Conservation (phyloP, 768 basidiomycete species). For the Podaxis carcinomalis region DNA sequence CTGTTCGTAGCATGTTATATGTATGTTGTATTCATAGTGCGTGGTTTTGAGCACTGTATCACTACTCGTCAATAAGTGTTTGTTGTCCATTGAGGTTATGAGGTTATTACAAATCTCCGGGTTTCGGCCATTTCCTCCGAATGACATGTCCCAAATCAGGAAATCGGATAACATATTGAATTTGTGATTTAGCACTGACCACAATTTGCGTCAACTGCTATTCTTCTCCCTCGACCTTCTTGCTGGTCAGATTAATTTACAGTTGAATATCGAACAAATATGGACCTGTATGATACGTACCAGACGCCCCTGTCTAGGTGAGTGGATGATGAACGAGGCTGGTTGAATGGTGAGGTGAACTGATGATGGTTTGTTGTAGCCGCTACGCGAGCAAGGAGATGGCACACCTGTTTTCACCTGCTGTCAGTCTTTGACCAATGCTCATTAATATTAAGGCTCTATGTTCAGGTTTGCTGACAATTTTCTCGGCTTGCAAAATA, state of each 20-base stretch:
- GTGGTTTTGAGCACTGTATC: conserved; percentile 8
- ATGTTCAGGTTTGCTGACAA: not conserved
- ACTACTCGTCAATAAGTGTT: not conserved
- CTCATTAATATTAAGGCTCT: not conserved
- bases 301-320: conserved; percentile 82
- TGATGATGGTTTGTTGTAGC: conserved; percentile 34
- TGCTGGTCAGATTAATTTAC: not conserved
- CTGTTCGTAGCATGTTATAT: not conserved
- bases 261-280: conserved; percentile 17
- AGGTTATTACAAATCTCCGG: not conserved
- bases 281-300: conserved; percentile 70
- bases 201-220: not conserved
- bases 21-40: conserved; percentile 10
- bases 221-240: not conserved
- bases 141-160: not conserved
- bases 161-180: not conserved
- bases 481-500: conserved; percentile 26
- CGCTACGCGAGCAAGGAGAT: conserved; percentile 99
- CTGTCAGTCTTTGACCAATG: conserved; percentile 44
- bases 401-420: conserved; percentile 94
- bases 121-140: not conserved
- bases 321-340: conserved; percentile 1
- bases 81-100: not conserved
- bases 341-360: not conserved
- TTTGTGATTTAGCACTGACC: not conserved